These are phyloP conservation scores for Botryotinia globosa DNA, from an alignment of 2,329 filamentous ascomycete genomes.

Conservation along the genomic window DNA sequence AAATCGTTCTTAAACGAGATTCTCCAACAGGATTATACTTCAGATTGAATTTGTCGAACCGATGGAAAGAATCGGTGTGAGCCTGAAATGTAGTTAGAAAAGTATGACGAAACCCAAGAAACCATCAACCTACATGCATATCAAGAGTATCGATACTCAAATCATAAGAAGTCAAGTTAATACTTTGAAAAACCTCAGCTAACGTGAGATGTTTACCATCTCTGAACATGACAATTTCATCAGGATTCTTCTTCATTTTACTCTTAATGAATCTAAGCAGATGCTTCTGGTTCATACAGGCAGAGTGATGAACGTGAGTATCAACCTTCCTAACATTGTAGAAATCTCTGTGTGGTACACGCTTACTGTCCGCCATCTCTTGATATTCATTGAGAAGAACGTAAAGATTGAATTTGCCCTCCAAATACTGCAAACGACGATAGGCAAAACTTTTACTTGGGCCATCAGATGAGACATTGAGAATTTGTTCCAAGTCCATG, in stretches of 20 bases:
- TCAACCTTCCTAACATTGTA: conserved; percentile 99
- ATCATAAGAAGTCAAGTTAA: conserved; percentile 96
- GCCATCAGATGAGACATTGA: conserved; percentile 89
- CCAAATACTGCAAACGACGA: conserved; percentile 87
- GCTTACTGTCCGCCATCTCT: conserved; percentile 96
- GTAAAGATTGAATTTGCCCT: conserved; percentile 96
- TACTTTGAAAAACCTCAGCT: conserved; percentile 92
- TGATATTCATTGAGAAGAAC: conserved; percentile 93
- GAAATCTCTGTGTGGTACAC: conserved; percentile 95
- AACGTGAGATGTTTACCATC: conserved; percentile 91
- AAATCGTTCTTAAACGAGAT: conserved; percentile 93
- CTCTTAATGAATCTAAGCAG: conserved; percentile 97
- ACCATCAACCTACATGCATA: conserved; percentile 74
- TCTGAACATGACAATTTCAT: conserved; percentile 88
- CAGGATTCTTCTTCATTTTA: conserved; percentile 98
- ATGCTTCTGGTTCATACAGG: conserved; percentile 99
- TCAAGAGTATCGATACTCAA: conserved; percentile 97
- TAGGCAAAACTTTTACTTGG: conserved; percentile 98
- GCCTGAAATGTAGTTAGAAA: conserved; percentile 51
- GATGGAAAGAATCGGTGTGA: conserved; percentile 96
- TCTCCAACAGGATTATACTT: conserved; percentile 98
- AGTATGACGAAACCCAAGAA: neutral
- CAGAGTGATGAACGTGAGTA: conserved; percentile 97
- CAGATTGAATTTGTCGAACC: conserved; percentile 98
- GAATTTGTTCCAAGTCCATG: conserved; percentile 83